Conservation (phyloP, 2,329 filamentous ascomycete genomes). For the Penicillium sp. region DNA sequence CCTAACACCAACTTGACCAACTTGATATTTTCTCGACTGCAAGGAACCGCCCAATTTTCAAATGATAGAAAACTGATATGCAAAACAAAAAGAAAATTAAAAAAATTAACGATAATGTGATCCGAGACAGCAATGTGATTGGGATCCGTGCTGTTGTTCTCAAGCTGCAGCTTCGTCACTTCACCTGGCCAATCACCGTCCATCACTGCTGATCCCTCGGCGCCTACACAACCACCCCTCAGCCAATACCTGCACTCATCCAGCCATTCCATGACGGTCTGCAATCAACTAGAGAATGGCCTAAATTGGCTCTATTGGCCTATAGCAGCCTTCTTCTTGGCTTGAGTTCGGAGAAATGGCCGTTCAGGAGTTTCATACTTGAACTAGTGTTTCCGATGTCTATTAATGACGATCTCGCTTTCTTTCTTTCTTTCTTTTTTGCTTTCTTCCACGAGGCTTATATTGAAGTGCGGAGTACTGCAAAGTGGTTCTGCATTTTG, state of each 20-base stretch:
- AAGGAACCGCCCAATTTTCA: slow-evolving; percentile 5
- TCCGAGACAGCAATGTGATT: slow-evolving; percentile 25
- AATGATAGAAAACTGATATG: not conserved
- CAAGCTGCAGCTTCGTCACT: slow-evolving; percentile 30
- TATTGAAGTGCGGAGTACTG: not conserved
- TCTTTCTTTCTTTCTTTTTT: not conserved
- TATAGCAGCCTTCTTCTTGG: not conserved
- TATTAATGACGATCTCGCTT: slow-evolving; percentile 4
- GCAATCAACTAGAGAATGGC: not conserved
- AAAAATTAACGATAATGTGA: not conserved
- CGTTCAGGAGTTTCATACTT: slow-evolving; percentile 13
- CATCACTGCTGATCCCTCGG: slow-evolving; percentile 23
- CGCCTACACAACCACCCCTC: slow-evolving; percentile 18
- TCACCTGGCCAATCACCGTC: slow-evolving; percentile 22
- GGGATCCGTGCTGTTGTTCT: slow-evolving; percentile 27
- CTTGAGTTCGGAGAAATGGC: not conserved
- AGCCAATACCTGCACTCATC: slow-evolving; percentile 16
- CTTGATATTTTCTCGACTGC: not conserved
- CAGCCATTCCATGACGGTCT: not conserved
- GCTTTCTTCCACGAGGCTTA: not conserved
- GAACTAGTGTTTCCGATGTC: slow-evolving; percentile 8
- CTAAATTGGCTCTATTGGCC: not conserved
- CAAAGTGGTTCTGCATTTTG: not conserved
- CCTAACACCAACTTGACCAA: not conserved
- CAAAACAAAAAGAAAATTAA: not conserved